These are phyloP conservation scores for Mortierella sp. DNA, from an alignment of 371 early-diverging fungal genomes.

Conservation along the genomic window DNA sequence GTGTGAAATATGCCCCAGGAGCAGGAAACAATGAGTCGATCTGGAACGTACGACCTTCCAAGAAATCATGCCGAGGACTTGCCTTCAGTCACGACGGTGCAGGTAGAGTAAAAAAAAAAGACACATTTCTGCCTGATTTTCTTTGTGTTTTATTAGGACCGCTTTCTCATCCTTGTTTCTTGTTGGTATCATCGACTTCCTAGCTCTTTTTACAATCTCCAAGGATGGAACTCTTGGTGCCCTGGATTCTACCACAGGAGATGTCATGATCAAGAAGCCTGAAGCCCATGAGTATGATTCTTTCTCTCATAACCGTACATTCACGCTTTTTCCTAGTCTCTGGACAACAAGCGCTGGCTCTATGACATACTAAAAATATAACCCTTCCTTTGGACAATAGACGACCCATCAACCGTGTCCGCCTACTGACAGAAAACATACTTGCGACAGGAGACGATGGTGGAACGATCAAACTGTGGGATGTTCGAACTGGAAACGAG, in stretches of 20 bases:
- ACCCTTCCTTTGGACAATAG: constrained; percentile 43
- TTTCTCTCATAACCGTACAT: background rate
- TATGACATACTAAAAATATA: background rate
- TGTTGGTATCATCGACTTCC: background rate
- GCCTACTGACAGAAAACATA: constrained; percentile 70
- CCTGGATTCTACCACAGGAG: constrained; percentile 76
- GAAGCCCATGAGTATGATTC: constrained; percentile 79
- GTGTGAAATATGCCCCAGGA: constrained; percentile 60
- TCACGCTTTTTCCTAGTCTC: background rate
- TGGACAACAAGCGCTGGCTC: background rate
- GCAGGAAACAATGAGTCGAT: constrained; percentile 62
- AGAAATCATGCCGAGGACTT: constrained; percentile 86
- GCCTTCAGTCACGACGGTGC: constrained; percentile 80
- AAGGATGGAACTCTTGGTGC: constrained; percentile 82
- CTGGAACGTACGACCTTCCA: constrained; percentile 73
- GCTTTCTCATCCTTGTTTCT: constrained; percentile 5
- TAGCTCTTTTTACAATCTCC: constrained; percentile 80
- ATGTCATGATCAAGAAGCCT: constrained; percentile 63
- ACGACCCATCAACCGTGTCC: constrained; percentile 78
- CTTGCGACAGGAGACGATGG: constrained; percentile 93
- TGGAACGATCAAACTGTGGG: constrained; percentile 94
- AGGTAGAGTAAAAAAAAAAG: constrained; percentile 40
- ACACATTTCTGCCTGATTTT: no score
- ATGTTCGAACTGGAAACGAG: constrained; percentile 75
- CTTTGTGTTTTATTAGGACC: constrained; percentile 7